A percentile compares a stretch with the other conserved stretches of the same genome.
These are phyloP conservation scores for Closterium sp. DNA, from an alignment of 139 green algal genomes.

Conservation along the genomic window DNA sequence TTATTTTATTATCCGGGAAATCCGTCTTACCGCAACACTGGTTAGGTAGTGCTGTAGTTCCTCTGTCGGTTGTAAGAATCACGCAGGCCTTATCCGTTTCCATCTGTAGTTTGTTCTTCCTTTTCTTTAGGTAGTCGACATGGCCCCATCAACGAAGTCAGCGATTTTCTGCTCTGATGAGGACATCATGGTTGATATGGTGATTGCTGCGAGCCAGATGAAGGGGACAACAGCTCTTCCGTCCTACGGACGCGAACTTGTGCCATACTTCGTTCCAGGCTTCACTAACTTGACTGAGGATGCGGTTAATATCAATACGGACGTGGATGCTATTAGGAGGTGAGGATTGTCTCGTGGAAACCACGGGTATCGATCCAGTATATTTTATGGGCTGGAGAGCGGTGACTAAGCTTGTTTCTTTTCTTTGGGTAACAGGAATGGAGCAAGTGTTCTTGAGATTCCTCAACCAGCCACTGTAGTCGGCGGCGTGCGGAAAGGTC, in stretches of 20 bases:
- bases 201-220: slow-evolving; percentile 22
- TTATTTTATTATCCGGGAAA: neutral
- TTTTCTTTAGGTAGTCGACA: neutral
- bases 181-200: slow-evolving; percentile 23
- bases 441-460: slow-evolving; percentile 3
- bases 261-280: slow-evolving; percentile 27
- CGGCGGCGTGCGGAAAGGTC: neutral
- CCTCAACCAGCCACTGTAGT: neutral
- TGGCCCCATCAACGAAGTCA: neutral
- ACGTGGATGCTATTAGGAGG: slow-evolving; percentile 17
- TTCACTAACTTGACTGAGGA: neutral
- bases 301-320: slow-evolving; percentile 20
- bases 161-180: slow-evolving; percentile 10
- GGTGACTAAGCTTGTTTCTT: neutral
- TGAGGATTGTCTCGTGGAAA: neutral
- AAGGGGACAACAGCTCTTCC: slow-evolving; percentile 12
- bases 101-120: neutral
- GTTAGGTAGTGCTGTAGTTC: neutral
- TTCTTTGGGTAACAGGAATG: slow-evolving; percentile 8
- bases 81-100: neutral
- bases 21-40: neutral
- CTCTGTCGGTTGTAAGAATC: neutral
- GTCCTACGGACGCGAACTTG: slow-evolving; percentile 8
- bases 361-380: neutral
- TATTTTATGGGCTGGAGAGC: neutral